A percentile compares a stretch with the other conserved stretches of the same genome.
Evolutionary conservation across 768 basidiomycete genomes (phyloP).

Genomic region (Trametes cinnabarina): DNA sequence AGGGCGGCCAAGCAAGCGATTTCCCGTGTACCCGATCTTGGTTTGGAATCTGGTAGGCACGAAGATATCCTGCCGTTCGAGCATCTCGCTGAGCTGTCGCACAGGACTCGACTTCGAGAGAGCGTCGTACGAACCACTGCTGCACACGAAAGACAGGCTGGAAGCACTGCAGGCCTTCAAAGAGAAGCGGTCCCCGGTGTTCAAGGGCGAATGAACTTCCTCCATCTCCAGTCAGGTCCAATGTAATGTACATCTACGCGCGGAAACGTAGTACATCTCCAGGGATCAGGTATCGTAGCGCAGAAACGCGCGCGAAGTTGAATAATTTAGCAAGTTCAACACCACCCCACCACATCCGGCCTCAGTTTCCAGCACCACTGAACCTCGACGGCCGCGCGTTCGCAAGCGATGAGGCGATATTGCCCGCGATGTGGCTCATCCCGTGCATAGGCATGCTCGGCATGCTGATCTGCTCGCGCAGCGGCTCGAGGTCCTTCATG

Average conservation of each 20-base stretch:
- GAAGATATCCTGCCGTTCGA: no score
- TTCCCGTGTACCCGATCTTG: conserved; percentile 72
- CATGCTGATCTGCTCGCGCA: conserved; percentile 47
- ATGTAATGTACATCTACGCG: conserved; percentile 7
- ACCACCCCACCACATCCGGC: not conserved
- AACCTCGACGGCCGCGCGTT: conserved; percentile 16
- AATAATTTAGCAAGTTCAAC: not conserved
- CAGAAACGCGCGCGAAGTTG: conserved; percentile 2
- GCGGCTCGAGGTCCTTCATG: conserved; percentile 83
- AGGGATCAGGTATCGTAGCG: not conserved
- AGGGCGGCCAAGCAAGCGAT: conserved; percentile 88
- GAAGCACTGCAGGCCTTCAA: conserved; percentile 88
- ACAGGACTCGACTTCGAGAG: conserved; percentile 90
- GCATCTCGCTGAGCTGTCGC: not conserved
- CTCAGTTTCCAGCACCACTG: conserved; percentile 10
- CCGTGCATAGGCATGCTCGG: conserved; percentile 18
- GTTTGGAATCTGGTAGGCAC: conserved; percentile 69
- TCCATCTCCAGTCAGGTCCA: not conserved
- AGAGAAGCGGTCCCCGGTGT: conserved; percentile 76
- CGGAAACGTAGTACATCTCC: not conserved
- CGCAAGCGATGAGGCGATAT: conserved; percentile 16
- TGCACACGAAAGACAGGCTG: conserved; percentile 69
- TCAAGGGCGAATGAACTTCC: conserved; percentile 66
- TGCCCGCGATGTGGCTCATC: conserved; percentile 15
- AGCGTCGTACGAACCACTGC: conserved; percentile 76